Evolutionary conservation across 129 eudicot species (phyloP).

Genomic region (Helichrysum umbraculigerum): DNA sequence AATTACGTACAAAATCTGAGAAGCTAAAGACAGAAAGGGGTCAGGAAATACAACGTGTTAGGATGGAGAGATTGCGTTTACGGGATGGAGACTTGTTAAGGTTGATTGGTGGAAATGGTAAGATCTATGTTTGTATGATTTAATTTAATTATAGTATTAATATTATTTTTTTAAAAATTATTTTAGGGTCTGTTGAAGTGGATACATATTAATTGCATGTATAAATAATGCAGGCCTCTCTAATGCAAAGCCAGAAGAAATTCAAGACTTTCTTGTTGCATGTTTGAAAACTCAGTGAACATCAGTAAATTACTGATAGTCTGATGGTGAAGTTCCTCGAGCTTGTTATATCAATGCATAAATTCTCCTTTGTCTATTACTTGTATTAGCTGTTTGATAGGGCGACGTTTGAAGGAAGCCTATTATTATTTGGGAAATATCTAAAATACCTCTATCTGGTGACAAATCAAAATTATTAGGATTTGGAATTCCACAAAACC

Average conservation of each 20-base stretch:
- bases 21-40: constrained; percentile 49
- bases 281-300: constrained; percentile 26
- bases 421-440: background rate
- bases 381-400: constrained; percentile 8
- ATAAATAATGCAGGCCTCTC: constrained; percentile 41
- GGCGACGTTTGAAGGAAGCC: background rate
- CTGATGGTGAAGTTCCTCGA: constrained; percentile 9
- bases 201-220: background rate
- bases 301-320: constrained; percentile 8
- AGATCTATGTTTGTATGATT: background rate
- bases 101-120: constrained; percentile 45
- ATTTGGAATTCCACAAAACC: no score
- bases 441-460: background rate
- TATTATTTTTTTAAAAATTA: no score
- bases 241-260: constrained; percentile 41
- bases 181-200: background rate
- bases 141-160: no score
- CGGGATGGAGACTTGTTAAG: constrained; percentile 37
- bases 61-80: constrained; percentile 39
- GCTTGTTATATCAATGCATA: constrained; percentile 15
- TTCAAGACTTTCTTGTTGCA: constrained; percentile 41
- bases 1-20: constrained; percentile 49
- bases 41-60: constrained; percentile 34
- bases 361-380: constrained; percentile 1
- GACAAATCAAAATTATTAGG: background rate